These are phyloP conservation scores for Apiospora malaysiana DNA, from an alignment of 2,329 filamentous ascomycete genomes.

Conservation along the genomic window DNA sequence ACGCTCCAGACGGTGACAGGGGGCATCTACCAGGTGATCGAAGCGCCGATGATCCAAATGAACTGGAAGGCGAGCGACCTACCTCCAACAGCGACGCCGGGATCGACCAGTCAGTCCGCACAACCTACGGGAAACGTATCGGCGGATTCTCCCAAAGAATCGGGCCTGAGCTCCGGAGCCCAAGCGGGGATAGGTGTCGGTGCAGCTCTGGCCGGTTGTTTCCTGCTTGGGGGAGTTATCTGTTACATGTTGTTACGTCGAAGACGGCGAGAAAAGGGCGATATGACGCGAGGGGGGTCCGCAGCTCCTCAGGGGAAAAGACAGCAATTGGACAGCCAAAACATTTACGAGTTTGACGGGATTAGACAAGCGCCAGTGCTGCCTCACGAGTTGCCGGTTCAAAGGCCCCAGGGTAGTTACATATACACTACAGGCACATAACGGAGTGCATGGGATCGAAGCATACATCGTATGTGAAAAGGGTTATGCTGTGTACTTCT, in stretches of 20 bases:
- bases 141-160: not conserved
- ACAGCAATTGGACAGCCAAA: not conserved
- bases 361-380: not conserved
- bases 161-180: not conserved
- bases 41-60: slow-evolving; percentile 10
- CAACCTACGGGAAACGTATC: not conserved
- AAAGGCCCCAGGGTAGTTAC: not conserved
- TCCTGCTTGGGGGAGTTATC: not conserved
- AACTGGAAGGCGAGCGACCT: not conserved
- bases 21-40: not conserved
- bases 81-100: not conserved
- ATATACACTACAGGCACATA: too few relatives aligned
- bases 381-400: not conserved
- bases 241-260: not conserved
- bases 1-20: not conserved
- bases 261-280: not conserved
- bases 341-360: not conserved
- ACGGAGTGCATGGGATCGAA: too few relatives aligned
- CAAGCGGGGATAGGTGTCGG: slow-evolving; percentile 1
- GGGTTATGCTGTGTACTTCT: too few relatives aligned
- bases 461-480: too few relatives aligned
- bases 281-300: not conserved
- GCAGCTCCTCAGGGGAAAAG: not conserved
- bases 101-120: not conserved
- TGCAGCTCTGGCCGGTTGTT: not conserved